These are phyloP conservation scores for Suillus weaverae DNA, from an alignment of 768 basidiomycete genomes.

Conservation along the genomic window DNA sequence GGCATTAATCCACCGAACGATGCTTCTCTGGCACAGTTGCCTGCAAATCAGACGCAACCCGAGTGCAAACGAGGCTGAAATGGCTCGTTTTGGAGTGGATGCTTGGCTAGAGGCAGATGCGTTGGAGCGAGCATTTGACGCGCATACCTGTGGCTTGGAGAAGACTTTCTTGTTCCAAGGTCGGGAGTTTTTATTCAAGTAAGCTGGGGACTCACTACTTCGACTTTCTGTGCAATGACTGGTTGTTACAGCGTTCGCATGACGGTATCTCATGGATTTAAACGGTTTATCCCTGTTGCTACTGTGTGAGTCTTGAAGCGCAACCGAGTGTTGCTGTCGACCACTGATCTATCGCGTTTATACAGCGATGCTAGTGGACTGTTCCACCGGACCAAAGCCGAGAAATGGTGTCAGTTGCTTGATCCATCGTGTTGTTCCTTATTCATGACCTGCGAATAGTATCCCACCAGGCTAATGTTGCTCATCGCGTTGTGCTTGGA, in stretches of 20 bases:
- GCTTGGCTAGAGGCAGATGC: slow-evolving; percentile 72
- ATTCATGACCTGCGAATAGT: slow-evolving; percentile 34
- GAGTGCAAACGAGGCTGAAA: slow-evolving; percentile 45
- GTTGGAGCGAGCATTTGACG: slow-evolving; percentile 61
- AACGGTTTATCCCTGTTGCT: slow-evolving; percentile 59
- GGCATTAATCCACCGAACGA: slow-evolving; percentile 70
- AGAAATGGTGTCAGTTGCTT: slow-evolving; percentile 62
- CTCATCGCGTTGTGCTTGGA: slow-evolving; percentile 58
- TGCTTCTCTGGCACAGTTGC: slow-evolving; percentile 75
- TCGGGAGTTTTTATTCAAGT: slow-evolving; percentile 64
- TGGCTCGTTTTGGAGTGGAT: slow-evolving; percentile 60
- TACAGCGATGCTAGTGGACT: slow-evolving; percentile 44
- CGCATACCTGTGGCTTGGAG: slow-evolving; percentile 68
- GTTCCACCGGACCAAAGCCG: slow-evolving; percentile 57
- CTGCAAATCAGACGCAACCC: slow-evolving; percentile 54
- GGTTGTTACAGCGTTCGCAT: slow-evolving; percentile 54
- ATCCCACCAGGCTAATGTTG: slow-evolving; percentile 58
- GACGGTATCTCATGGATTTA: slow-evolving; percentile 71
- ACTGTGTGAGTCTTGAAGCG: slow-evolving; percentile 45
- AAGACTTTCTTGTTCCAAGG: slow-evolving; percentile 68
- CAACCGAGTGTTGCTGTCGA: background rate
- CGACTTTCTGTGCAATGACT: background rate
- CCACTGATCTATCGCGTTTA: slow-evolving; percentile 1
- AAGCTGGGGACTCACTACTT: slow-evolving; percentile 4
- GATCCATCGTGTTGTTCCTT: slow-evolving; percentile 2